A percentile compares a stretch with the other conserved stretches of the same genome.
These are phyloP conservation scores for Rhizopus microsporus DNA, from an alignment of 371 early-diverging fungal species.

Conservation along the genomic window DNA sequence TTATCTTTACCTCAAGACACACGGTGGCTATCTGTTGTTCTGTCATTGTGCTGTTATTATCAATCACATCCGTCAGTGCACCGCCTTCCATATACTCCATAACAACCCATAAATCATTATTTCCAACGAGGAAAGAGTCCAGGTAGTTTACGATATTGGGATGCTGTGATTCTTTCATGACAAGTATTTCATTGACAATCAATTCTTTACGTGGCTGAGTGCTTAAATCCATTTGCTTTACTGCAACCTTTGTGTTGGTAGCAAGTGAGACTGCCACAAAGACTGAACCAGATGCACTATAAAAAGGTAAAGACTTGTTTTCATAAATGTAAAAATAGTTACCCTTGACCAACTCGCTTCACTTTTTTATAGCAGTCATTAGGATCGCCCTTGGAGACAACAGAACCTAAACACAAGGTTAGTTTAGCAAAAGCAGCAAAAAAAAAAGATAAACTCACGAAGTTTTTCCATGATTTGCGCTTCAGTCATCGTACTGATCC, in stretches of 20 bases:
- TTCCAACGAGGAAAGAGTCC: constrained; percentile 84
- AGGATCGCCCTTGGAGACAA: constrained; percentile 91
- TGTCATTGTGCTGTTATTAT: constrained; percentile 80
- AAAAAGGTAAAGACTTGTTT: constrained; percentile 1
- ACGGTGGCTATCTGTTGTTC: constrained; percentile 94
- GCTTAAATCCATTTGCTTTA: constrained; percentile 96
- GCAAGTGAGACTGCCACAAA: constrained; percentile 79
- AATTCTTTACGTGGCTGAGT: constrained; percentile 92
- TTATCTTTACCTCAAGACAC: constrained; percentile 70
- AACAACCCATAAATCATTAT: constrained; percentile 93
- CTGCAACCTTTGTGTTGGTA: constrained; percentile 81
- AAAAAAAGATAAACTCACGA: constrained; percentile 36
- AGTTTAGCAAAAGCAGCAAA: constrained; percentile 2
- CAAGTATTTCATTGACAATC: constrained; percentile 93
- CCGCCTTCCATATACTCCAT: constrained; percentile 99
- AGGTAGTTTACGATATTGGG: constrained; percentile 95
- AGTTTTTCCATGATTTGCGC: constrained; percentile 90
- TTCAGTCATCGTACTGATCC: constrained; percentile 86
- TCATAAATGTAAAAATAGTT: constrained; percentile 20
- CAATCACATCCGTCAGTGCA: constrained; percentile 95
- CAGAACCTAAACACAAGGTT: constrained; percentile 30
- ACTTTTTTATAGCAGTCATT: constrained; percentile 81
- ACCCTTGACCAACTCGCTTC: constrained; percentile 97
- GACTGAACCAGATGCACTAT: constrained; percentile 93
- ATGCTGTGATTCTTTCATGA: constrained; percentile 95